Base-by-base conservation (phyloP, 257 asterid species). In the Coffea eugenioides region DNA sequence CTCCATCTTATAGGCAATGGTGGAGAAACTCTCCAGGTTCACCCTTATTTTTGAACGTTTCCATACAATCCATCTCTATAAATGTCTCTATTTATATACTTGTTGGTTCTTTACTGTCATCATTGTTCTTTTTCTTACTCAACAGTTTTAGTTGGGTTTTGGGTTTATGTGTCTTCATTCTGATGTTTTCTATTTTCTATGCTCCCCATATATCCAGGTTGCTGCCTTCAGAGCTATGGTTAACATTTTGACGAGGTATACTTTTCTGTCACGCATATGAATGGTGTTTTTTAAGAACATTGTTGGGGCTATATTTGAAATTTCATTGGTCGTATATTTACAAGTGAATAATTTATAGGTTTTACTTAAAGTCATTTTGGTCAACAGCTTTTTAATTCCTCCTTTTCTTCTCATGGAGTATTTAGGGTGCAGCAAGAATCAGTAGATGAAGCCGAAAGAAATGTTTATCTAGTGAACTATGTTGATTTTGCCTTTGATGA, bases 141-240 rank as follows among this genome's bases (percentile, higher is more conserved):
- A 39, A 39, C 74, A 69, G 59, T 73, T 73, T n/a, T 56, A 23
- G 51, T 78, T 65, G 71, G 39, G 76, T 70, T 34, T 71, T 62
- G 13, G 41, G 62, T 69, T 54, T 64, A 46, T 73, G 54, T 76
- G 77, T 57, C 69, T 77, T 39, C 54, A 23, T 51, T 62, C 25
- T 78, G 52, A 69, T 34, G 64, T 70, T 56, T 51, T 67, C 75
- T 59, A 75, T 71, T 59, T 72, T 67, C 52, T 52, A 65, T 66
- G 76, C 51, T 81, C 79, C 74, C 41, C 76, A 49, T 12, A 31
- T 57, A 27, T 85, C 86, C 90, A 95, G 99, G 99, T 96, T 87
- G 99, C 99, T 69, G 99, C 99, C 83, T 96, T 96, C 89, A 94
- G 99, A 89, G 99, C 99, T 71, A 96, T 94, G 99, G 99, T 96